Evolutionary conservation across 2,329 filamentous ascomycete species (phyloP), one percentile per base, ranked within the genome.

Genomic region (Aspergillus sergii): DNA sequence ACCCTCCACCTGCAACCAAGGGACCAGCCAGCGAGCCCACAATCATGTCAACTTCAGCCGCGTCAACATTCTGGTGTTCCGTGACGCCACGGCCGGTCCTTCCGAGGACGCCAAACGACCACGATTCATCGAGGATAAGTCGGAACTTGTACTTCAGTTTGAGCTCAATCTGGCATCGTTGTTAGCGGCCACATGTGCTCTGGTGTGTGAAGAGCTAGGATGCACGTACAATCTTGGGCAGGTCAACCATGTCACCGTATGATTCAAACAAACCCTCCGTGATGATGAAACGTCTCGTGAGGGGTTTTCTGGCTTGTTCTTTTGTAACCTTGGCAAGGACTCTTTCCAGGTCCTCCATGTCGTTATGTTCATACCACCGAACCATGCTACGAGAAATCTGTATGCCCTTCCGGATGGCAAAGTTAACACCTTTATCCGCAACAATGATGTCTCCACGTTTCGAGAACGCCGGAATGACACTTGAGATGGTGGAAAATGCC

Each of bases 101-200:
- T 55, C 95, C 95, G 6, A 99, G 86, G 21, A 98, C 91, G 64
- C 94, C 96, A 76, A 98, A 99, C 1, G 94, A 97, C 90, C 92
- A 96, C 1, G 94, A 97, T 82, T 99, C 95, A 77, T 99, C 95
- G 43, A 99, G 88, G 68, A 98, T 96, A 61, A 99, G 87, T 72
- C 95, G 93, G 83, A 98, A 99, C 82, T 97, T 99, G 86, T 98
- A 97, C 77, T 91, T 92, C 70, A 94, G 89, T 80, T 97, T 97
- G 70, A 99, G 85, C 76, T 97, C 94, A 67, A 98, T 85, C 90
- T 92, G 12, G 1, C 57, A 39, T 23, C 10, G 7, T 21, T 45
- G 30, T 59, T 45, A 61, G 59, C 43, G 14, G 14, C 19, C 19
- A 19, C 7, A 12, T 19, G 11, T 16, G 8, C 41, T 10, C n/a